Evolutionary conservation across 805 yeast genomes (phyloP).

Genomic region (Ogataea henricii): DNA sequence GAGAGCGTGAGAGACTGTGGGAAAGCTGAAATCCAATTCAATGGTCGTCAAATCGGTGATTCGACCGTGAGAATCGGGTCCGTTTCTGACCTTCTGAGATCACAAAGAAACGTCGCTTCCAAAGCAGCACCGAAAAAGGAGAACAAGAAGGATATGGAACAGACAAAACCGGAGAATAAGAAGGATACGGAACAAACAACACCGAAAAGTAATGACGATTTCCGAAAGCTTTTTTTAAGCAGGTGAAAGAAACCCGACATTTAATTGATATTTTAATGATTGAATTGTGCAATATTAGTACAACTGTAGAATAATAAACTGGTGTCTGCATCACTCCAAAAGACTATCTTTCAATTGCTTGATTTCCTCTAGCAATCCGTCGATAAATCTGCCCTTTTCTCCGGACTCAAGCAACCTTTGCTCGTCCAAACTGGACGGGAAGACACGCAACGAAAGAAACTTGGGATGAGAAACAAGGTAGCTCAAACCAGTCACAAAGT

Average conservation of each 20-base stretch:
- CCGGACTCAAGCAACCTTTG: conserved; percentile 55
- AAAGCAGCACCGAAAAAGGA: background rate
- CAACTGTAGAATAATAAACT: background rate
- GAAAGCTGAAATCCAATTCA: conserved; percentile 45
- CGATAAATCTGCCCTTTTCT: conserved; percentile 45
- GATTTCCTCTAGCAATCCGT: conserved; percentile 50
- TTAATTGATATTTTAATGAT: background rate
- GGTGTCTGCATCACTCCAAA: conserved; percentile 19
- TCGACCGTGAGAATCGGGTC: conserved; percentile 33
- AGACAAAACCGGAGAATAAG: background rate
- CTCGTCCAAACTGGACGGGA: conserved; percentile 66
- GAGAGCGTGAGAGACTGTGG: conserved; percentile 49
- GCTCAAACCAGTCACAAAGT: conserved; percentile 60
- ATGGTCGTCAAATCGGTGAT: conserved; percentile 42
- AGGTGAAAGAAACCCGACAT: background rate
- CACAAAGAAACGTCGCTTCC: too few species aligned
- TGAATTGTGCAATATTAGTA: background rate
- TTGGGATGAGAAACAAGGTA: conserved; percentile 86
- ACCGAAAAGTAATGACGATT: conserved; percentile 40
- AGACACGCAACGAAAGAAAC: conserved; percentile 68
- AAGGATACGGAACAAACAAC: background rate
- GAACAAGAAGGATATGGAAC: conserved; percentile 8
- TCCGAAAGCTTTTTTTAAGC: conserved; percentile 36
- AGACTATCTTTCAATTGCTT: conserved; percentile 51
- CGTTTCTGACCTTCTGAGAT: conserved; percentile 31